Evolutionary conservation across 441 rosid genomes (phyloP), one percentile per base, ranked within the genome.

Genomic region (Bocquillonia castaneifolia): DNA sequence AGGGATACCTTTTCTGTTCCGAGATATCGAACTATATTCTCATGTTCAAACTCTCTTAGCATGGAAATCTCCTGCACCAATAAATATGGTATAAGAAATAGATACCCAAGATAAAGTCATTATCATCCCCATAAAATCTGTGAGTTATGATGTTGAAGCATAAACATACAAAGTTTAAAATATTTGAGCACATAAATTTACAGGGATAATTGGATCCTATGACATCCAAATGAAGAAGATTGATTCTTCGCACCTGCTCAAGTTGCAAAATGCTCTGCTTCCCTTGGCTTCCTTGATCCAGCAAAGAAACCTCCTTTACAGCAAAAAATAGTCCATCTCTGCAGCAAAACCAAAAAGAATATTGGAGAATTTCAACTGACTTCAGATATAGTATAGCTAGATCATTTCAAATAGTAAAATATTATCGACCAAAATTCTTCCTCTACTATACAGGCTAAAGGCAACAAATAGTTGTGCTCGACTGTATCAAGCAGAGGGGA

Each of bases 1-100:
- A 60, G 64, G 13, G 7, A 65, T 82, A 89, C 97, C 92, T 80
- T 87, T 23, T 82, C 87, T n/a, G 96, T 89, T 75, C 93, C 97
- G 68, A 81, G 85, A 79, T 91, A 91, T 57, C 77, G 92, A 66
- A 91, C 87, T 22, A 91, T 91, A 79, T 91, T 91, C 72, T 77
- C 89, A 66, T 91, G 97, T 74, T 89, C 76, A 67, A 91, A 89
- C 83, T 78, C 77, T 62, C 97, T 86, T 66, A 91, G 77, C 47
- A 91, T 82, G 67, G 78, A 79, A 68, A 91, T 86, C 78, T 91
- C 97, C 97, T 91, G 88, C 54, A 81, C 60, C 45, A 75, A 66
- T 23, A 44, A 64, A 56, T 32, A 64, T 18, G 22, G 3, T 26
- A 37, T 64, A 1, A 57, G 65, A 39, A 34, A 28, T 10, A 58